Conservation (phyloP, 768 basidiomycete species). For the Daedalea quercina region DNA sequence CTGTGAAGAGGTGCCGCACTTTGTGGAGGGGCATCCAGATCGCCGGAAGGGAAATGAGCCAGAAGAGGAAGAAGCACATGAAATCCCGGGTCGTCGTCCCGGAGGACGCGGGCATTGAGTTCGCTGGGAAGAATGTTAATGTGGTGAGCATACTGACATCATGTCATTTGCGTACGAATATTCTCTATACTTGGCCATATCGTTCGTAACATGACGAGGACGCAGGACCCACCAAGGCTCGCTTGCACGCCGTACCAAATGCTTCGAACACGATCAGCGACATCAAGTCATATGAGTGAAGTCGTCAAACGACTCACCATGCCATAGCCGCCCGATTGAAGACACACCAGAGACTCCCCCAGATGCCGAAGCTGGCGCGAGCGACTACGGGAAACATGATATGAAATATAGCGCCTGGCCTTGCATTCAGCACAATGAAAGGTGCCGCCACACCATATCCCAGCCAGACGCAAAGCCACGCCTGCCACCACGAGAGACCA, state of each 20-base stretch:
- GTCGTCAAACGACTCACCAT: slow-evolving; percentile 37
- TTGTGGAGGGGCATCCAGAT: slow-evolving; percentile 83
- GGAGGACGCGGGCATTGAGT: slow-evolving; percentile 65
- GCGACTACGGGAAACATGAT: slow-evolving; percentile 69
- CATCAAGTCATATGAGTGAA: not conserved
- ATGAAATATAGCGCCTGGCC: slow-evolving; percentile 72
- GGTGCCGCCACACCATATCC: slow-evolving; percentile 37
- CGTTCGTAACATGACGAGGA: slow-evolving; percentile 65
- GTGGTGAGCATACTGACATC: too few relatives aligned
- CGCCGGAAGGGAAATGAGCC: slow-evolving; percentile 70
- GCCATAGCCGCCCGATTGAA: slow-evolving; percentile 72
- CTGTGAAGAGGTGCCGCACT: slow-evolving; percentile 77
- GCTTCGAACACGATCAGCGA: slow-evolving; percentile 23
- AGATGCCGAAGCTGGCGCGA: slow-evolving; percentile 73
- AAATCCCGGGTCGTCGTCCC: slow-evolving; percentile 74
- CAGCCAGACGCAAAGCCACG: slow-evolving; percentile 76
- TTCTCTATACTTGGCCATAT: slow-evolving; percentile 72
- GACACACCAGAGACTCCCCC: slow-evolving; percentile 73
- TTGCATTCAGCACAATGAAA: slow-evolving; percentile 72
- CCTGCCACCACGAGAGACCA: slow-evolving; percentile 79
- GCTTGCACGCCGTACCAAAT: slow-evolving; percentile 78
- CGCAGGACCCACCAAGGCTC: slow-evolving; percentile 74
- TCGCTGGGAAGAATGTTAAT: slow-evolving; percentile 35
- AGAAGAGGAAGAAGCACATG: slow-evolving; percentile 83
- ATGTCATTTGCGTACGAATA: slow-evolving; percentile 40